A percentile compares a stretch with the other conserved stretches of the same genome.
Conservation (phyloP, 169 alveolate genomes). For the Eimeria maxima region DNA sequence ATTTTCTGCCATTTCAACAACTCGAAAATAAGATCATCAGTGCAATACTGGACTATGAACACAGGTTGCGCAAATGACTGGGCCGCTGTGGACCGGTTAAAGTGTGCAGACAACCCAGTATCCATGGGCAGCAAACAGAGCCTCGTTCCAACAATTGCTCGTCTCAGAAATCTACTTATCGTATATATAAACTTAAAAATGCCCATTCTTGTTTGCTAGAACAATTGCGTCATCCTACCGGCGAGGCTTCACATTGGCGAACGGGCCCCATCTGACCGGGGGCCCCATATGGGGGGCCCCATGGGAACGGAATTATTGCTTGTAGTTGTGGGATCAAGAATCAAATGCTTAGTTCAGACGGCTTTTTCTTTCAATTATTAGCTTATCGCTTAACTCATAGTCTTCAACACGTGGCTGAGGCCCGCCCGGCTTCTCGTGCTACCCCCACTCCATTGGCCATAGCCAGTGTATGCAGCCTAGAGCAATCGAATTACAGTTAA, state of each 20-base stretch:
- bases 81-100: constrained; percentile 57
- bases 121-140: not conserved
- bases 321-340: not conserved
- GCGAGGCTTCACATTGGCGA: not conserved
- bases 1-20: not conserved
- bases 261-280: constrained; percentile 29
- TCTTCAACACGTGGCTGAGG: not conserved
- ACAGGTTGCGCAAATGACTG: not conserved
- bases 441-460: not conserved
- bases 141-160: not conserved
- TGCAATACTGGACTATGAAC: not conserved
- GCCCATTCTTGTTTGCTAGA: not conserved
- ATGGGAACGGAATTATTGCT: not conserved
- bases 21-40: not conserved
- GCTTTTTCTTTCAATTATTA: not conserved
- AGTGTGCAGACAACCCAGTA: not conserved
- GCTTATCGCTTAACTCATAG: not conserved
- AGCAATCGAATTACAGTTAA: not conserved
- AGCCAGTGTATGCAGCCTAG: not conserved
- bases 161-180: not conserved
- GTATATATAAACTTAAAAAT: not conserved
- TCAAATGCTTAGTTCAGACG: not conserved
- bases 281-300: constrained; percentile 16
- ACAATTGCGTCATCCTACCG: not conserved
- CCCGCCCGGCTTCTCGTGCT: not conserved